Base-by-base conservation (phyloP, 148 eudicot species). In the Rhododendron simsii region DNA sequence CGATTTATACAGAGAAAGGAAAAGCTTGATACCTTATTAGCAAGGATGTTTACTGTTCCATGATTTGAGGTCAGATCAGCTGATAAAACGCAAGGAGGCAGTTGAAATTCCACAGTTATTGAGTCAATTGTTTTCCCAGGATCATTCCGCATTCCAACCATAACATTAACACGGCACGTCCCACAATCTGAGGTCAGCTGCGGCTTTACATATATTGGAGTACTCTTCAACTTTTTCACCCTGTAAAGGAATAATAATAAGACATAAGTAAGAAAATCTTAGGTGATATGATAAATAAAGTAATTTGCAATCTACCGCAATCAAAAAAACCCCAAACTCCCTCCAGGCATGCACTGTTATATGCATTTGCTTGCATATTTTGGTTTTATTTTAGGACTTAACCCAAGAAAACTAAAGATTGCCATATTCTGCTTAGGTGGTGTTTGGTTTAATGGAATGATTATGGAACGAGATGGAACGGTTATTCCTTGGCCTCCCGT, bases 121-220 rank as follows among this genome's bases (percentile, higher is more conserved):
- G 94, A 91, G 88, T 97, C 98, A n/a, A 97, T 92, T 33, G 91
- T 82, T 91, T 97, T 97, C 84, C 98, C 98, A 57, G 99, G 98
- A 88, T 95, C 98, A 89, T 91, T 91, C 10, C 95, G 90, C 79
- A 93, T 88, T 63, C 99, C 99, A 81, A 95, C 98, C 90, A 97
- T 82, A 80, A 97, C 95, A 86, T 89, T 93, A 45, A 97, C 89
- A 81, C 95, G 98, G 82, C 99, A 97, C 48, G 91, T 90, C 55
- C 99, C 99, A 41, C 95, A 92, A 85, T 95, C 99, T 37, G 98
- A 95, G 28, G 91, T 93, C 39, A 97, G 87, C 89, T 97, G 99
- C 47, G 99, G 99, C 92, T 97, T 97, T 67, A 97, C 95, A 83
- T 96, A 96, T 86, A 97, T 88, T 3, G 99, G 99, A 87, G 91